Evolutionary conservation across 2,329 filamentous ascomycete species (phyloP), one percentile per base, ranked within the genome.

Genomic region (Aspergillus aculeatus): DNA sequence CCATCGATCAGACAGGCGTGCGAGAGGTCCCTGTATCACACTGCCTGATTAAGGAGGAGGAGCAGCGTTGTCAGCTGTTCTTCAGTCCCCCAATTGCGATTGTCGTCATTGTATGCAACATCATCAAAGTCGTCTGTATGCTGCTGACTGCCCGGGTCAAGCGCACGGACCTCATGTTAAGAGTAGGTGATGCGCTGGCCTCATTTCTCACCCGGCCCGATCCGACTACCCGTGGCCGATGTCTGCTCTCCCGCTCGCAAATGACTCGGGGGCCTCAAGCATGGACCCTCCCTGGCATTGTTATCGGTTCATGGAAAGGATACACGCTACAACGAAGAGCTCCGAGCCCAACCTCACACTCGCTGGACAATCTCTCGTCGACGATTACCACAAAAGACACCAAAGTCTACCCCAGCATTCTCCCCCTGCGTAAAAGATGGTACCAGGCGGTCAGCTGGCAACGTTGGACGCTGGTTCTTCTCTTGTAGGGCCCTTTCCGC

Each of bases 121-220:
- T 58, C 4, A 48, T 55, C 2, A 68, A 68, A 49, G 49, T 64
- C 2, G 23, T 58, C n/a, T 59, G 61, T 21, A 66, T 66, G 57
- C 57, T 62, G 7, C 26, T 68, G 16, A 53, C 66, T 2, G 57
- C 57, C 2, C 48, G 35, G 10, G 24, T 23, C 21, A 29, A 19
- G 16, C 41, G 24, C 38, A 56, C 23, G 31, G 59, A 24, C 5
- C 47, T 31, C 29, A 54, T 64, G 47, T 49, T 71, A 16, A 73
- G 67, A 1, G 47, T 67, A 23, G 69, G 70, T 3, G 71, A 73
- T 57, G 70, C 70, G 0, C 49, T 72, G 7, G 65, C 68, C 16
- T 70, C 66, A 1, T 73, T 73, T 47, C 50, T 71, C 2, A 44
- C 47, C 2, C 32, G 12, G 0, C 64, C 66, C 4, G 66, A 68